Base-by-base conservation (phyloP, 495 filamentous ascomycete genomes). In the Trichoderma gamsii region DNA sequence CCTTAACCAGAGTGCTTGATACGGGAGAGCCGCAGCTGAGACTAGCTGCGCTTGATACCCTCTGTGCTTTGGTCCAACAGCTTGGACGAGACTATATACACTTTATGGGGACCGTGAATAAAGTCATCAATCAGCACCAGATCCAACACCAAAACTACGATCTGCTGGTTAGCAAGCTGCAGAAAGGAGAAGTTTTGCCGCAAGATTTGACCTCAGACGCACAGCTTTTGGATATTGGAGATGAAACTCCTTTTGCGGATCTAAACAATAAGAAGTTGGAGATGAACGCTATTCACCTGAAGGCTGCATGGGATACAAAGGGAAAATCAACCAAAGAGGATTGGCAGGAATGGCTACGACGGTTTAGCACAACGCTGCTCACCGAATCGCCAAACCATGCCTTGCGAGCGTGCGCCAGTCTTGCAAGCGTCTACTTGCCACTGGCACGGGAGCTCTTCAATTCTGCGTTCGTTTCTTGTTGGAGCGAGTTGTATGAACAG, bases 341-440 rank as follows among this genome's bases (percentile, higher is more conserved):
- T 77, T 99, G 95, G 95, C 91, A 96, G 70, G 95, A 99, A 77
- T 99, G 95, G 95, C 97, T 97, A 76, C 86, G 96, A 65, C 85
- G 96, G 27, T 96, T 98, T 76, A 97, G 93, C 72, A 92, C 97
- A 23, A 96, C 97, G 71, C 84, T 99, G 25, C 83, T 99, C 49
- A 93, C 92, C 68, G 96, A 99, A 76, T 97, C 93, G 2, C 96
- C 95, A 23, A 97, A 96, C 61, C 96, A 97, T 63, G 94, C 95
- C 16, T 79, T 99, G 35, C 84, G 95, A 69, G 94, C 95, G 38
- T 99, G 95, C 76, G 95, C 96, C 59, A 90, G 89, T 66, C 81
- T 99, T 59, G 95, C 93, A 6, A 90, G 90, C 70, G 88, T 94
- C 25, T 97, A 98, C 76, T 92, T 91, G 59, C 92, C 95, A 0